A percentile compares a stretch with the other conserved stretches of the same genome.
phyloP scores from a whole-genome alignment of 495 filamentous ascomycete species.

The Tetracladium marchalianum region DNA sequence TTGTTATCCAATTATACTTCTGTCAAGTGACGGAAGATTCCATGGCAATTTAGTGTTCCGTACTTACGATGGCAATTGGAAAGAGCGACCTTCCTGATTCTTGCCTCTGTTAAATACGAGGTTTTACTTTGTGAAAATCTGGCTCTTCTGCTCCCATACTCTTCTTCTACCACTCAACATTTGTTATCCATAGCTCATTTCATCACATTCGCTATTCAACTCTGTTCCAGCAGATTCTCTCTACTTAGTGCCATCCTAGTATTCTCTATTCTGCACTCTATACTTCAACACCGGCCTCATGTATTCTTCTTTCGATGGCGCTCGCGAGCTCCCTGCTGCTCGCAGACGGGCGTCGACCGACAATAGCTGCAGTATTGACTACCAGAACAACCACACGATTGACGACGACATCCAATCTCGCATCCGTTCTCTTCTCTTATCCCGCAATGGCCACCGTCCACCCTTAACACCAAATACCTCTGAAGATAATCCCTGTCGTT shows the following conservation, averaged over 20 bases:
- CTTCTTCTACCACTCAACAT: not conserved
- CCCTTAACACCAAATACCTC: conserved; percentile 8
- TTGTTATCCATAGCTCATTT: not conserved
- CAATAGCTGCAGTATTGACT: conserved; percentile 12
- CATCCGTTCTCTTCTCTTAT: conserved; percentile 14
- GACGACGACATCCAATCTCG: conserved; percentile 15
- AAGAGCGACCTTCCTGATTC: too few relatives aligned
- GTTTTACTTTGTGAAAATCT: too few relatives aligned
- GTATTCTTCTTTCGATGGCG: not conserved
- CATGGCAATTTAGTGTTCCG: too few relatives aligned
- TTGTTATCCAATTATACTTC: not conserved
- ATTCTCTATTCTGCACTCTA: too few relatives aligned
- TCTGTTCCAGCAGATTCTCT: not conserved
- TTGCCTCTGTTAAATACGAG: too few relatives aligned
- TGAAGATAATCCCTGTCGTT: conserved; percentile 1
- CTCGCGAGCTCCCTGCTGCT: not conserved
- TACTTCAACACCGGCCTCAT: too few relatives aligned
- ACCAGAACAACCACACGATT: conserved; percentile 7
- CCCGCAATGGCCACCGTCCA: conserved; percentile 3
- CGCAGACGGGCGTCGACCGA: conserved; percentile 8
- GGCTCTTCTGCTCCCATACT: too few relatives aligned
- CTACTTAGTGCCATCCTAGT: not conserved
- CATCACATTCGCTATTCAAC: not conserved
- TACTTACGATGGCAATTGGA: too few relatives aligned
- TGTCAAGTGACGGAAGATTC: too few relatives aligned